Base-by-base conservation (phyloP, 2,329 filamentous ascomycete genomes). In the Penicillium corylophilum region DNA sequence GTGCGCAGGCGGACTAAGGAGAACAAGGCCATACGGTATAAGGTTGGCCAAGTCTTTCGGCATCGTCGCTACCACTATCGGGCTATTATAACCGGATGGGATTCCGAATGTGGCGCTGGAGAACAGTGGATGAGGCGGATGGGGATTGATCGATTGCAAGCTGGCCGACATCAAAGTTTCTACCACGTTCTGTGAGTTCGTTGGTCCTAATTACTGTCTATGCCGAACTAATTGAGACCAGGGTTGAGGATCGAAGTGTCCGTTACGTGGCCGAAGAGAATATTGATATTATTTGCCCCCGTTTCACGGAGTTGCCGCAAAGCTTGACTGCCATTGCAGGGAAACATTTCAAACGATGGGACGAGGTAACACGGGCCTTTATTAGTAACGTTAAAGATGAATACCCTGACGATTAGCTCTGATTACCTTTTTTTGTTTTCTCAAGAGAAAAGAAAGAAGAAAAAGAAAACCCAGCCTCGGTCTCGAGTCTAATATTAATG, bases 41-140 rank as follows among this genome's bases (percentile, higher is more conserved):
- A 79, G 45, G 82, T 96, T 44, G 94, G 94, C 1, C 88, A 95
- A 62, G 81, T 96, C 6, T 95, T 97, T 67, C 81, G 80, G 43
- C 94, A 99, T 72, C 84, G 79, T 55, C 82, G 91, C 41, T 96
- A 94, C 68, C 77, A 81, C 18, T 96, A 93, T 68, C 77, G 86
- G 44, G 92, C 87, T 16, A 82, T 95, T 23, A 88, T 99, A 52
- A 89, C 88, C 13, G 92, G 92, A n/a, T 99, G 93, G 92, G 86
- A 88, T 61, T 71, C 72, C 23, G 77, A 79, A 56, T 87, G 79
- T 64, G 80, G 74, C 48, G 80, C 78, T 10, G 76, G 77, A 45
- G 84, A 85, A 60, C 78, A 77, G 53, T 88, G 80, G 86, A 86
- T 83, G 65, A 75, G 77, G 66, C 78, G 79, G 57, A 86, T 85